Evolutionary conservation across 768 basidiomycete species (phyloP).

Genomic region (Lyophyllum decastes): DNA sequence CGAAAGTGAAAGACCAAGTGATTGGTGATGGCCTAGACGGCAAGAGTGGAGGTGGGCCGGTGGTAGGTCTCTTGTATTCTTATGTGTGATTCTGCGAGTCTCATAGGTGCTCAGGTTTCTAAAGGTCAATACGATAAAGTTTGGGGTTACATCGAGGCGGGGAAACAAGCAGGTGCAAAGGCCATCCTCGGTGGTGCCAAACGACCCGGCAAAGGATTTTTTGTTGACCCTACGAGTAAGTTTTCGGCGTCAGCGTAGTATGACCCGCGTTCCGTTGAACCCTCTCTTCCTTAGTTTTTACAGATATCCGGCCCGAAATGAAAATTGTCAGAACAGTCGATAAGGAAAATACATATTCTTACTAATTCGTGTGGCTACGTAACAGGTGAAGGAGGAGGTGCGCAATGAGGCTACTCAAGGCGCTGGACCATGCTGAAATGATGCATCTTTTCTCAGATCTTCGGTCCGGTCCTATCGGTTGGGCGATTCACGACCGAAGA

Average conservation of each 20-base stretch:
- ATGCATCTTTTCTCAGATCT: constrained; percentile 57
- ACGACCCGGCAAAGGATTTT: constrained; percentile 78
- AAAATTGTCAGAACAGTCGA: constrained; percentile 62
- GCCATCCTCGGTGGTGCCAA: constrained; percentile 79
- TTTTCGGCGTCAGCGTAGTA: constrained; percentile 4
- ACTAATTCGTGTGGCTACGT: constrained; percentile 2
- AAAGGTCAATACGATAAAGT: constrained; percentile 85
- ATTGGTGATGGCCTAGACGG: constrained; percentile 85
- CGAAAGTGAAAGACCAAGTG: constrained; percentile 66
- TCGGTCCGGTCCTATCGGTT: constrained; percentile 89
- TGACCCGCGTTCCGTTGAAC: neutral
- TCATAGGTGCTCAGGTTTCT: constrained; percentile 56
- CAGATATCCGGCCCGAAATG: constrained; percentile 79
- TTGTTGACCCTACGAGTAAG: constrained; percentile 87
- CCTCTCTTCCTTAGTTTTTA: constrained; percentile 61
- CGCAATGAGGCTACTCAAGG: constrained; percentile 8
- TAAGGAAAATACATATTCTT: neutral
- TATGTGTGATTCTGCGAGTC: neutral
- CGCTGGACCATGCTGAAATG: neutral
- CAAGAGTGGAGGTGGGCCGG: constrained; percentile 74
- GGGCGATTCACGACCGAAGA: constrained; percentile 85
- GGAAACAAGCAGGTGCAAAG: constrained; percentile 82
- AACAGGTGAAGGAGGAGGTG: constrained; percentile 72
- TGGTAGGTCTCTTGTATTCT: constrained; percentile 50
- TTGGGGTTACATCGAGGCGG: constrained; percentile 85